Conservation (phyloP, 2,329 filamentous ascomycete genomes). For the Sporothrix pseudoabietina region DNA sequence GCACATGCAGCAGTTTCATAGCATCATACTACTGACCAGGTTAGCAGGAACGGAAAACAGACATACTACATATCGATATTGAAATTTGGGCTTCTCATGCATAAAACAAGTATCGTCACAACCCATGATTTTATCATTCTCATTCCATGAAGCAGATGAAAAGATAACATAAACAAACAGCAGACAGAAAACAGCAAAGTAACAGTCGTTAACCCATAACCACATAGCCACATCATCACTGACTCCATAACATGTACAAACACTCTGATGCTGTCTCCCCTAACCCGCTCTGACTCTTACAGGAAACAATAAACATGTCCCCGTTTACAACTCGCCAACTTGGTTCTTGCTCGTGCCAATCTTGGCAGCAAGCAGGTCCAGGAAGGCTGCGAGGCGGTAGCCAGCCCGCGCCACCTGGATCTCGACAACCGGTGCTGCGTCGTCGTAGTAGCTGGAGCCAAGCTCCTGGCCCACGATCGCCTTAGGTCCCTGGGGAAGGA, state of each 20-base stretch:
- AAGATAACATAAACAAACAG: not conserved
- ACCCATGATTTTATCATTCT: not conserved
- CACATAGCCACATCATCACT: not conserved
- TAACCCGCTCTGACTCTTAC: not conserved
- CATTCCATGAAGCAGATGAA: not conserved
- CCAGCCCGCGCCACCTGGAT: conserved; percentile 68
- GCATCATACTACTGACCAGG: not conserved
- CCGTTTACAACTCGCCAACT: conserved; percentile 36
- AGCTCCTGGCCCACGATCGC: conserved; percentile 64
- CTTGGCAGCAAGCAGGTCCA: conserved; percentile 60
- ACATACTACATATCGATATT: conserved; percentile 7
- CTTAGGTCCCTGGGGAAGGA: conserved; percentile 62
- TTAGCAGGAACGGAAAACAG: not conserved
- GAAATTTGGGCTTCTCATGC: not conserved
- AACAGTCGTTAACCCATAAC: conserved; percentile 9
- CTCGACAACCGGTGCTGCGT: conserved; percentile 65
- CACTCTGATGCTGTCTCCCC: not conserved
- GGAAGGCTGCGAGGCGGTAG: conserved; percentile 67
- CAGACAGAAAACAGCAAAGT: not conserved
- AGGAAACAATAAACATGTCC: not conserved
- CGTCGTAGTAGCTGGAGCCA: conserved; percentile 61
- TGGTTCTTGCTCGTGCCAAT: conserved; percentile 34
- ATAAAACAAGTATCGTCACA: not conserved
- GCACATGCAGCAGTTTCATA: conserved; percentile 20
- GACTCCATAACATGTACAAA: not conserved